Evolutionary conservation across 768 basidiomycete genomes (phyloP), one percentile per base, ranked within the genome.

Genomic region (Lactifluus volemus): DNA sequence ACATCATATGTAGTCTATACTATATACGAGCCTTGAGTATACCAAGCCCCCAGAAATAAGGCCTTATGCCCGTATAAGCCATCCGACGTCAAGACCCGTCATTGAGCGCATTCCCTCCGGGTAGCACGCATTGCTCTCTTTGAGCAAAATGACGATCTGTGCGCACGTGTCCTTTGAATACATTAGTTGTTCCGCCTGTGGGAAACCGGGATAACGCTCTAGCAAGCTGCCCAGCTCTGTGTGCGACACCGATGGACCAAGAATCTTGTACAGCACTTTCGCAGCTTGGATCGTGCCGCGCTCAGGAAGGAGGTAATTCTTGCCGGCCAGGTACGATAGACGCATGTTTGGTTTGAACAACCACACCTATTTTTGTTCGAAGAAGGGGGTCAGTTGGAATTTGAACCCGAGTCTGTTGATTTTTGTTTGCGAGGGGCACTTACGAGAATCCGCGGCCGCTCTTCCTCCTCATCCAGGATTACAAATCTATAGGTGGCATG

Each of bases 401-500:
- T 25, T 1, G 30, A 17, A 25, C 42, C 3, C 4, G 41, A 21
- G 17, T 9, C 12, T n/a, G 9, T 2, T 15, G 17, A 57, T 25
- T 25, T 25, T 25, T 25, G 19, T 39, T n/a, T 12, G n/a, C 12
- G 17, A 8, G 47, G 53, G 34, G 17, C 14, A 76, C 88, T 60
- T 56, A 97, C 93, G 63, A 97, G 75, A 14, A 98, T 79, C 55
- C 87, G 78, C 4, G 89, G 84, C 30, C 78, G 80, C 62, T 92
- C 90, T 32, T 87, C 83, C 68, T 96, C 92, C 65, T 95, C 93
- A 61, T 97, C 95, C 15, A 83, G 77, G 36, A 98, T 74, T 38
- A 94, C 80, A 68, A 98, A 98, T 10, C 94, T 88, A 73, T 98
- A 93, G 0, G 89, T 88, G 1, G 94, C 93, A 70, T 98, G 95